A percentile compares a stretch with the other conserved stretches of the same genome.
Evolutionary conservation across 2,329 filamentous ascomycete species (phyloP).

Genomic region (Dothistroma septosporum): DNA sequence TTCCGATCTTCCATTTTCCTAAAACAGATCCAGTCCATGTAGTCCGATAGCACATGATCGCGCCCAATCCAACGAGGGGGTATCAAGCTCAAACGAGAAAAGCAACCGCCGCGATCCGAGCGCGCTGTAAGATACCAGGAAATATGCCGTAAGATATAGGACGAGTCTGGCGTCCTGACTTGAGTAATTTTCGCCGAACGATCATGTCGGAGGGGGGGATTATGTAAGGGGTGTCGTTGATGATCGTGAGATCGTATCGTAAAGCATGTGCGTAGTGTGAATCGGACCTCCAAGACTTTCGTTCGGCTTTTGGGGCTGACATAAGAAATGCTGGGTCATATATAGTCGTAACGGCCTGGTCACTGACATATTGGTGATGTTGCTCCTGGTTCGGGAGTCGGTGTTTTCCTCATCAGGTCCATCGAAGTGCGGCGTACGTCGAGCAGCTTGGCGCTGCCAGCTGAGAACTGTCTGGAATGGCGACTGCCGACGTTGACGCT

Average conservation of each 20-base stretch:
- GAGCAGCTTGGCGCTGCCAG: constrained; percentile 70
- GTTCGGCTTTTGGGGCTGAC: neutral
- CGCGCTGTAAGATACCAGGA: neutral
- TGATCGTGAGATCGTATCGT: constrained; percentile 1
- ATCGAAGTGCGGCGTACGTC: constrained; percentile 39
- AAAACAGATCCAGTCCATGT: constrained; percentile 1
- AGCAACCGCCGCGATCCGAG: neutral
- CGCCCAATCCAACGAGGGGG: neutral
- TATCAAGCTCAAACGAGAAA: constrained; percentile 5
- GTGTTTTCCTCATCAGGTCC: neutral
- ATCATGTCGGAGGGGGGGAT: neutral
- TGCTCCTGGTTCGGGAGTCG: neutral
- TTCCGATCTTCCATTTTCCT: neutral
- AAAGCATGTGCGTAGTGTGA: neutral
- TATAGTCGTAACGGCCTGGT: neutral
- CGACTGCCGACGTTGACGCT: constrained; percentile 62
- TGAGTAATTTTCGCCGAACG: neutral
- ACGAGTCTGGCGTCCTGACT: neutral
- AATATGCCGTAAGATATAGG: neutral
- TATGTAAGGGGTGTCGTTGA: neutral
- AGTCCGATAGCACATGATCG: neutral
- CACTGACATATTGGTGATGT: neutral
- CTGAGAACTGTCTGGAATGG: constrained; percentile 69
- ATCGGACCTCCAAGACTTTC: neutral
- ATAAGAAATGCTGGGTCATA: neutral